A percentile compares a stretch with the other conserved stretches of the same genome.
These are phyloP conservation scores for Coriaria nepalensis DNA, from an alignment of 306 rosid genomes.

Conservation along the genomic window DNA sequence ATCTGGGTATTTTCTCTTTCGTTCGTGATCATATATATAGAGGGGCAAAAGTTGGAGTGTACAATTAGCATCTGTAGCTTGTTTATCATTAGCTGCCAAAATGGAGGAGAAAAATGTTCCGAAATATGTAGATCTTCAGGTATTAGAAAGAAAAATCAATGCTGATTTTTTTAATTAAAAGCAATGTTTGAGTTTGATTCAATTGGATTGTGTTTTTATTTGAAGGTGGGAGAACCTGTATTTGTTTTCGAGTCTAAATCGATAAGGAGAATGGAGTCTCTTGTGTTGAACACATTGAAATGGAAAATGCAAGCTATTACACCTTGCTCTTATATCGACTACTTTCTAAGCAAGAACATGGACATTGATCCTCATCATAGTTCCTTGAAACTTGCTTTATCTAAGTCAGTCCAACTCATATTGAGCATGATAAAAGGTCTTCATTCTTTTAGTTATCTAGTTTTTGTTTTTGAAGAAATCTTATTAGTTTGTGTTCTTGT, in stretches of 20 bases:
- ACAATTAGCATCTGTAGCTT: conserved; percentile 53
- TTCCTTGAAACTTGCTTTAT: conserved; percentile 8
- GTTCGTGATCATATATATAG: conserved; percentile 10
- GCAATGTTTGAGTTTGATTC: conserved; percentile 1
- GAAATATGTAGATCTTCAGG: conserved; percentile 38
- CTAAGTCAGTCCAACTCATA: conserved; percentile 31
- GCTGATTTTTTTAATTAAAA: background rate
- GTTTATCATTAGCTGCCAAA: conserved; percentile 62
- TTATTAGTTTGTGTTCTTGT: conserved; percentile 7
- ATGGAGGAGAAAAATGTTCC: conserved; percentile 50
- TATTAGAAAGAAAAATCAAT: conserved; percentile 9
- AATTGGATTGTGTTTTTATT: conserved; percentile 2
- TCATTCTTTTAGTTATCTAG: background rate
- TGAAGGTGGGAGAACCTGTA: conserved; percentile 47
- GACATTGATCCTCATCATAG: conserved; percentile 13
- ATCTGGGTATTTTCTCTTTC: no score
- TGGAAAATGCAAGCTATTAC: conserved; percentile 73
- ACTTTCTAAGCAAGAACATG: conserved; percentile 40
- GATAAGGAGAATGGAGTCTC: conserved; percentile 52
- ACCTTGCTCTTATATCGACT: conserved; percentile 52
- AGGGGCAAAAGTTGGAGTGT: conserved; percentile 34
- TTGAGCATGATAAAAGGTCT: conserved; percentile 39
- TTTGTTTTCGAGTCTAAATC: conserved; percentile 39
- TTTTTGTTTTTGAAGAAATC: conserved; percentile 6
- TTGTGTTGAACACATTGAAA: conserved; percentile 40